These are phyloP conservation scores for Geranium brycei DNA, from an alignment of 345 rosid genomes.

Conservation along the genomic window DNA sequence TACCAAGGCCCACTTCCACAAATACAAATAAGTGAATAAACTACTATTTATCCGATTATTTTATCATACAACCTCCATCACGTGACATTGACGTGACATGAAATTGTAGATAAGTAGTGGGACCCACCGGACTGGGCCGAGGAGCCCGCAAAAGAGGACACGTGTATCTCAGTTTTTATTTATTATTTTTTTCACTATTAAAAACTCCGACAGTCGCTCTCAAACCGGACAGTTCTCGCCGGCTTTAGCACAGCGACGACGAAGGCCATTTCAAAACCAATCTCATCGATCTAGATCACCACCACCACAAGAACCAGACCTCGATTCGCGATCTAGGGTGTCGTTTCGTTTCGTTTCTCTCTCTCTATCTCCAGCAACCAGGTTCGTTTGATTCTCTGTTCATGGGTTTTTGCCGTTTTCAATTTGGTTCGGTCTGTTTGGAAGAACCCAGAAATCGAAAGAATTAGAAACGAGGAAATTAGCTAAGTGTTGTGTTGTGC, in stretches of 20 bases:
- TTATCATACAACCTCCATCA: too few species aligned
- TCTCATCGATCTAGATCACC: background rate
- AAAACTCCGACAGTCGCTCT: background rate
- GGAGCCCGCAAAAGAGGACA: background rate
- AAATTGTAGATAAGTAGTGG: background rate
- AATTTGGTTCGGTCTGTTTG: conserved; percentile 7
- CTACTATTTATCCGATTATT: too few species aligned
- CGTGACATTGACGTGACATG: too few species aligned
- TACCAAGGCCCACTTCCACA: too few species aligned
- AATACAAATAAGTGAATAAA: too few species aligned
- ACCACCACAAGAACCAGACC: background rate
- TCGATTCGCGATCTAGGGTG: background rate
- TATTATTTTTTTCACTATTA: background rate
- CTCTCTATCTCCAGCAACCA: background rate
- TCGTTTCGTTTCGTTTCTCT: background rate
- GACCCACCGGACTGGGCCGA: background rate
- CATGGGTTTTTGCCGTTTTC: background rate
- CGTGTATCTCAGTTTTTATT: background rate
- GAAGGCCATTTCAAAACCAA: background rate
- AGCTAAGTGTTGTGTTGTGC: background rate
- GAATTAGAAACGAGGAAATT: background rate
- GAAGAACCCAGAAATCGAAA: background rate
- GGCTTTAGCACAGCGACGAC: too few species aligned
- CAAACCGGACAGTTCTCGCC: background rate
- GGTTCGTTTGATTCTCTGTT: conserved; percentile 12